Evolutionary conservation across 2,329 filamentous ascomycete species (phyloP), one percentile per base, ranked within the genome.

Genomic region (Cercospora citrullina): DNA sequence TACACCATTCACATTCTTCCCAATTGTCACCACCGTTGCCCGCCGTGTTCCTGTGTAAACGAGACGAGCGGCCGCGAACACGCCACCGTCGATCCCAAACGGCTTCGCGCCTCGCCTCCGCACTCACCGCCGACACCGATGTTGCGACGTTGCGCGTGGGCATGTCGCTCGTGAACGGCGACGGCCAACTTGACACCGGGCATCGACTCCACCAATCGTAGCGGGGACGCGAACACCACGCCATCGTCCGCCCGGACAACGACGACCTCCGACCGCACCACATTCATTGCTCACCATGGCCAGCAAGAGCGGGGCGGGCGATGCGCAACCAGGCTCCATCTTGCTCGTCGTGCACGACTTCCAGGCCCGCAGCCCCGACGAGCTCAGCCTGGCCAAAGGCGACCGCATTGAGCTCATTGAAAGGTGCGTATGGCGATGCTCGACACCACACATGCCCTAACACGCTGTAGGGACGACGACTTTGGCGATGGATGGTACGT

Each of bases 311-410:
- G 73, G 74, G 36, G 71, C 68, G 53, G 68, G 66, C 61, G 69
- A 75, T 39, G 76, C 77, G 39, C 71, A 69, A 18, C 72, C 77
- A 1, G 78, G 78, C 53, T 73, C 74, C 21, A 75, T 88, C 59
- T 80, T 92, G 73, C 79, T 91, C 72, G 90, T 91, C 69, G 89
- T 92, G 74, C 89, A 99, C 81, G 93, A 97, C 81, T 98, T 99
- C 79, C 84, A 89, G 74, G 94, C 94, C 67, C 89, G 95, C 73
- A 96, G 93, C 80, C 91, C 92, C 67, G 95, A 99, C 81, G 95
- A 99, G 84, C 85, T 99, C 77, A 96, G 89, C 74, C 85, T 99
- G 72, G 84, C 88, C 65, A 96, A 96, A 77, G 94, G 91, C 74
- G 91, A 95, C 76, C 88, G 91, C 71, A 90, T 96, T 69, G 90